Base-by-base conservation (phyloP, 2,329 filamentous ascomycete genomes). In the Xylaria arbuscula region DNA sequence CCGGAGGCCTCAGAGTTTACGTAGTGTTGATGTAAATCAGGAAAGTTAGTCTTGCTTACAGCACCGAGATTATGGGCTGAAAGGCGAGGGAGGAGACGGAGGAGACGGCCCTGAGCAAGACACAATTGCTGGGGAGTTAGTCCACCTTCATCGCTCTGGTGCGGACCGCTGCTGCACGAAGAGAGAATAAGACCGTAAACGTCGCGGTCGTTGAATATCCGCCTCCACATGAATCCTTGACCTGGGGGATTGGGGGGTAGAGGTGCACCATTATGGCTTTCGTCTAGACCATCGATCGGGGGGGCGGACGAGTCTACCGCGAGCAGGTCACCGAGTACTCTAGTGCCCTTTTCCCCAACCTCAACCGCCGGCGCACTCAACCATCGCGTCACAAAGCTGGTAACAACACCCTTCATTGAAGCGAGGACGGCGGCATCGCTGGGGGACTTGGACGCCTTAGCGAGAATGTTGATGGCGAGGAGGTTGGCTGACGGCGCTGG, bases 401-500 rank as follows among this genome's bases (percentile, higher is more conserved):
- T 79, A 32, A 90, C 74, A 11, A 89, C 72, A 2, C 79, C 78
- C 47, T 84, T 82, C 76, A 88, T 82, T 47, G 80, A 80, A 54
- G 83, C 84, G 5, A 90, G 77, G 40, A 85, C 82, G 45, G 83
- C 82, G 38, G 83, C 83, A 58, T 88, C 85, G 59, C 80, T 76
- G 13, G 86, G 82, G 3, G 80, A 80, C 17, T 77, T 76, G 24
- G 85, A 79, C 3, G 87, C 88, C 73, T 90, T 90, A 68, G 85
- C 80, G 34, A 90, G 74, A 62, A 90, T 81, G 62, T 83, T 78
- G 72, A 90, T 81, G 73, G 84, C 88, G 28, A 90, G 84, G 17
- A 89, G 79, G 74, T 88, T 88, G 36, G 86, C 86, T 1, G 86
- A 85, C 0, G 87, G 83, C 0, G 86, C 81, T 1, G 86, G 83